phyloP scores from a whole-genome alignment of 2,329 filamentous ascomycete genomes.

The Tricladium varicosporioides region DNA sequence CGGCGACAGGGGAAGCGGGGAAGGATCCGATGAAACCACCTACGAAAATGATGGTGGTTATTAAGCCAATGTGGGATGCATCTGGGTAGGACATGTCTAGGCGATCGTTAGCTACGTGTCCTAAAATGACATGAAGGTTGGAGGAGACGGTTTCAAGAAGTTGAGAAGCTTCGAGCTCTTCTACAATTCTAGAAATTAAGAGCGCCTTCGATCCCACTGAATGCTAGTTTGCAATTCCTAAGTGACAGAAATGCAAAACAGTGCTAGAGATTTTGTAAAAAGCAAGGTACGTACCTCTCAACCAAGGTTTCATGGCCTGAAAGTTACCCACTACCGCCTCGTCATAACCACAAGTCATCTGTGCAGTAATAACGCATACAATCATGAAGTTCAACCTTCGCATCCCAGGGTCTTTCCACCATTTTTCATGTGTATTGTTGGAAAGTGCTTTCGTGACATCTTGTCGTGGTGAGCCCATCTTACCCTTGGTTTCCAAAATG shows the following conservation, averaged over 20 bases:
- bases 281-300: conserved; percentile 6
- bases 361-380: conserved; percentile 11
- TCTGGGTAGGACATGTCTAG: conserved; percentile 13
- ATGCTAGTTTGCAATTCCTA: no score
- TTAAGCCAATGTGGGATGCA: conserved; percentile 16
- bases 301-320: conserved; percentile 21
- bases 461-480: conserved; percentile 4
- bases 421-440: conserved; percentile 17
- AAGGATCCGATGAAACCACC: conserved; percentile 18
- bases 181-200: not conserved
- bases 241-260: no score
- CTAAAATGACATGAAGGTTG: no score
- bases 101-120: not conserved
- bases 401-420: conserved; percentile 17
- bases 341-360: conserved; percentile 21
- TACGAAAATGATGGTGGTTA: conserved; percentile 18
- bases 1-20: conserved; percentile 12
- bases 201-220: no score
- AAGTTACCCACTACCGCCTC: conserved; percentile 15
- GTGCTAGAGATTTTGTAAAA: no score
- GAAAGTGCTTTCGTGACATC: conserved; percentile 10
- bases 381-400: conserved; percentile 13
- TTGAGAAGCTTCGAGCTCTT: no score
- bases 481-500: not conserved
- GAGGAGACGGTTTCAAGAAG: no score